These are phyloP conservation scores for Chaetomiaceae sp. DNA, from an alignment of 2,329 filamentous ascomycete species.

Conservation along the genomic window DNA sequence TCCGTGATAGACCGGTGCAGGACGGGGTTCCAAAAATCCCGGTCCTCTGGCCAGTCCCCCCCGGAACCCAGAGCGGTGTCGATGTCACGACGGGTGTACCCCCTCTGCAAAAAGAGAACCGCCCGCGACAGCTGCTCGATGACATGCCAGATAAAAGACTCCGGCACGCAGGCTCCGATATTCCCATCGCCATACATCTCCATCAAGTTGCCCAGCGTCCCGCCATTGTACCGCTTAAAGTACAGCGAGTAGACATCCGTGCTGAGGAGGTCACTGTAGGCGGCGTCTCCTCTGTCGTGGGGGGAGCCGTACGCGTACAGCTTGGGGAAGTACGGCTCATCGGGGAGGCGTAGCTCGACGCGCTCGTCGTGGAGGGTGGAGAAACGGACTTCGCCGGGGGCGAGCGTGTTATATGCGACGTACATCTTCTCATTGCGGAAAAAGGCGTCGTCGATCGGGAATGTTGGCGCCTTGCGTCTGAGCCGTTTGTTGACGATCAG, in stretches of 20 bases:
- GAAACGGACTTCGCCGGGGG: constrained; percentile 14
- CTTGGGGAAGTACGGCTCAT: constrained; percentile 13
- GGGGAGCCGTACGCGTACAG: constrained; percentile 12
- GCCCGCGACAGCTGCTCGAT: constrained; percentile 18
- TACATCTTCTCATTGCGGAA: no score
- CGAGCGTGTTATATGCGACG: background rate
- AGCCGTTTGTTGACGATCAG: constrained; percentile 11
- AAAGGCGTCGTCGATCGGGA: background rate
- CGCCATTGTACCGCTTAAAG: constrained; percentile 16
- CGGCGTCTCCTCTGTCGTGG: background rate
- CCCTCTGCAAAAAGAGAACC: constrained; percentile 12
- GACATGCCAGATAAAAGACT: constrained; percentile 22
- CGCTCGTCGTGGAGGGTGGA: constrained; percentile 3
- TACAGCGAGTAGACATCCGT: constrained; percentile 12
- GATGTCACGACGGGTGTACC: background rate
- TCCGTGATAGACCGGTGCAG: constrained; percentile 10
- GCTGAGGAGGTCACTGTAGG: no score
- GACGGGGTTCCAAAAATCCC: constrained; percentile 6
- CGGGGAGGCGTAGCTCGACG: constrained; percentile 4
- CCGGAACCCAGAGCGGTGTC: no score
- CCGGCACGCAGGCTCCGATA: constrained; percentile 6
- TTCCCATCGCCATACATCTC: constrained; percentile 6
- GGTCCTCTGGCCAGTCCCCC: no score
- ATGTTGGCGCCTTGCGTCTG: background rate
- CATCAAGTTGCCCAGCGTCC: constrained; percentile 11